Evolutionary conservation across 805 yeast genomes (phyloP), one percentile per base, ranked within the genome.

Genomic region (Cyberlindnera subsufficiens): DNA sequence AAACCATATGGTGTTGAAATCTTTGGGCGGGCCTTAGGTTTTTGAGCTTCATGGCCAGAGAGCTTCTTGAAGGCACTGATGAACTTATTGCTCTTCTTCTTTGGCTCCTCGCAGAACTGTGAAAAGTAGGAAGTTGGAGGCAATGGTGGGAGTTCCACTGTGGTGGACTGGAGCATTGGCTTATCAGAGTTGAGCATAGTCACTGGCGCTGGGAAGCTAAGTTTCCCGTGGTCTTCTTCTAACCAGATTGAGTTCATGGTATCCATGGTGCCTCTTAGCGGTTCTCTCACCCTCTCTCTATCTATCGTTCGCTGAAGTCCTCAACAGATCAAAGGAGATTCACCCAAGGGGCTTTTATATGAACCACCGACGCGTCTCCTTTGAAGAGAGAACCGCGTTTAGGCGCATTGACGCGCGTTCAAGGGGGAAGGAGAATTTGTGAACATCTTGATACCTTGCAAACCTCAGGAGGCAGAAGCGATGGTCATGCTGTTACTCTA

Each of bases 171-270:
- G 25, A 68, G 38, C 3, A 56, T 42, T 3, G 70, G 72, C 19
- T 54, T 55, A 19, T 55, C 55, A 36, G 68, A 63, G 46, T 68
- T 66, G 35, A 67, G 48, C 39, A 63, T 35, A 39, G 52, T 53
- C n/a, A 65, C 54, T 5, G 65, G 54, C 18, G 58, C 57, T 6
- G 58, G 58, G n/a, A 45, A 31, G 42, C 61, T 61, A 27, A 67
- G 52, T 44, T 66, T 67, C 13, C 43, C 45, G 11, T 58, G 48
- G 37, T 66, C 71, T 34, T 68, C 72, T 42, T 66, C 72, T 18
- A 68, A 45, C 72, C 72, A 68, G 40, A 68, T 67, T 30, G 71
- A 67, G 45, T 61, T 65, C 68, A 68, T 67, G 11, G 41, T 39
- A 19, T 43, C 43, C 42, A 38, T 47, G 34, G 25, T 36, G 40